Percentiles rank a stretch among this genome's conserved stretches.
These are phyloP conservation scores for Ophiocordyceps camponoti-leonardi DNA, from an alignment of 2,329 filamentous ascomycete genomes.

Conservation along the genomic window DNA sequence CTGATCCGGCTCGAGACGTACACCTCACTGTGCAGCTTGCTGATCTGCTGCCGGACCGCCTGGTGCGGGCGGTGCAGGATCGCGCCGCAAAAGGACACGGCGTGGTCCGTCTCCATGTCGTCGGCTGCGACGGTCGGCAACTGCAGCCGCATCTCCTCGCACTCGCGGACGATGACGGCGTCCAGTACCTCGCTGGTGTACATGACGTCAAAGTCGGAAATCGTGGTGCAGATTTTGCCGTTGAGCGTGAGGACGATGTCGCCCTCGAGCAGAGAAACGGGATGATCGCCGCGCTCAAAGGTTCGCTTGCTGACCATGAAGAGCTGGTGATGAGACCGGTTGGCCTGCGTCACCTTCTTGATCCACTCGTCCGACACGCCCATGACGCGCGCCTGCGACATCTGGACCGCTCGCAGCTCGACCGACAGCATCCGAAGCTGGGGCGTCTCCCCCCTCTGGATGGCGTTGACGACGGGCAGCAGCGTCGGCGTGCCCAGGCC, in stretches of 20 bases:
- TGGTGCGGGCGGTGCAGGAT: slow-evolving; percentile 88
- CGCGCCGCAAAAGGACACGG: slow-evolving; percentile 88
- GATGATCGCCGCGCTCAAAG: slow-evolving; percentile 35
- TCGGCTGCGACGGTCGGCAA: slow-evolving; percentile 76
- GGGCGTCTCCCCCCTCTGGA: slow-evolving; percentile 63
- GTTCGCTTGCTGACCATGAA: slow-evolving; percentile 96
- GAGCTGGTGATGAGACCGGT: slow-evolving; percentile 83
- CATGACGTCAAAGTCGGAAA: slow-evolving; percentile 90
- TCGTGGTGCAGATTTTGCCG: slow-evolving; percentile 78
- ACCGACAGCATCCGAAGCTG: slow-evolving; percentile 82
- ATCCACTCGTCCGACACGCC: slow-evolving; percentile 95
- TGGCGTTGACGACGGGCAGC: slow-evolving; percentile 72
- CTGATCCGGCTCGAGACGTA: slow-evolving; percentile 81
- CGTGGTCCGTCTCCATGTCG: slow-evolving; percentile 81
- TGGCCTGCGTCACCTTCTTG: slow-evolving; percentile 69
- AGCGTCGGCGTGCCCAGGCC: slow-evolving; percentile 79
- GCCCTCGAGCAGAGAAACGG: slow-evolving; percentile 58
- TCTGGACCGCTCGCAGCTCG: slow-evolving; percentile 87
- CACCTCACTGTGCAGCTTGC: slow-evolving; percentile 86
- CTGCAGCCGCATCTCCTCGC: slow-evolving; percentile 57
- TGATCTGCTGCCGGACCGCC: slow-evolving; percentile 92
- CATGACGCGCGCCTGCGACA: slow-evolving; percentile 95
- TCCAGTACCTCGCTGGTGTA: slow-evolving; percentile 74
- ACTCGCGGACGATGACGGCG: slow-evolving; percentile 72
- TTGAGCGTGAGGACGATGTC: slow-evolving; percentile 88